Base-by-base conservation (phyloP, 2,329 filamentous ascomycete species). In the Paecilomyces dactylethromorphus region DNA sequence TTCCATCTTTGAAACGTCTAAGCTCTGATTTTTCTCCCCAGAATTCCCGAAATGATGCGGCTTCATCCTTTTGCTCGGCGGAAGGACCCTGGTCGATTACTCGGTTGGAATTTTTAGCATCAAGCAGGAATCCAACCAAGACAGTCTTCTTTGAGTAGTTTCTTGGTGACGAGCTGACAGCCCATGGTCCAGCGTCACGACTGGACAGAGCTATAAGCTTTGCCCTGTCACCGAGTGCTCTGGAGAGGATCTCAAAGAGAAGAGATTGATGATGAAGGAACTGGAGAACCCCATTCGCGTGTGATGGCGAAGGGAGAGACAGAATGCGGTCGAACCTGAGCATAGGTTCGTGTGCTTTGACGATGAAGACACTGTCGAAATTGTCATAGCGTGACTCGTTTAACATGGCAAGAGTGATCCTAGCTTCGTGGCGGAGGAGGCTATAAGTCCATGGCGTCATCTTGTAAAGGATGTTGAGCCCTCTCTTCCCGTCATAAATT, bases 1-100 rank as follows among this genome's bases (percentile, higher is more conserved):
- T 93, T 22, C 94, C 94, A 68, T 97, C 92, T 67, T 92, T 95
- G 80, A 99, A 99, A 21, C 94, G 89, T 63, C 94, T 86, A 53
- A 99, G 81, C 73, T 99, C 94, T 1, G 94, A 85, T 71, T 94
- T 96, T 10, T 93, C 88, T 6, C 93, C 94, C 94, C 95, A 99
- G 71, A 99, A 97, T 33, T 87, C 85, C 35, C 91, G 89, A 73
- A 97, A 99, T 32, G 82, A 82, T 10, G 87, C 86, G 24, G 92
- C 89, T 63, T 91, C 90, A 63, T 89, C 87, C 73, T 93, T 92
- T 61, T 94, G 84, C 69, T 97, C 92, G 1, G 91, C 90, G 0
- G 88, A 78, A 4, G 94, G 94, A 0, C 94, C 94, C 71, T 92
- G 90, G 64, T 99, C 94, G 62, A 97, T 89, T 53, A 87, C 82